Percentiles rank a stretch among this genome's conserved stretches.
Conservation (phyloP, 169 alveolate genomes). For the Amoebophrya sp. region DNA sequence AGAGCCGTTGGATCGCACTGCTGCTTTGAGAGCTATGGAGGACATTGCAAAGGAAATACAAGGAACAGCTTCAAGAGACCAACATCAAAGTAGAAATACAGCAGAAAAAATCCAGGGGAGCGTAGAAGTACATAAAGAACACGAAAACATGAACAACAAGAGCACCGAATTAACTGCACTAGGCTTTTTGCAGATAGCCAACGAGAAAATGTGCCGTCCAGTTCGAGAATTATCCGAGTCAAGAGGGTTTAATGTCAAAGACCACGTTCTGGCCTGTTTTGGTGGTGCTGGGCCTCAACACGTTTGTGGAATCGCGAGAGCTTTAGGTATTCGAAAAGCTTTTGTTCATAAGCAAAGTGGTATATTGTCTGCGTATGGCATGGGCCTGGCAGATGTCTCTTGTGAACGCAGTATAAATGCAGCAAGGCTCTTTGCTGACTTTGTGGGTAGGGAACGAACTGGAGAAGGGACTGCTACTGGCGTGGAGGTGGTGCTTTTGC, state of each 20-base stretch:
- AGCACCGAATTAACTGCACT: slow-evolving; percentile 54
- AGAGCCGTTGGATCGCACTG: slow-evolving; percentile 53
- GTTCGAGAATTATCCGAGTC: slow-evolving; percentile 59
- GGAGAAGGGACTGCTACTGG: neutral
- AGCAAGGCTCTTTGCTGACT: too few species aligned
- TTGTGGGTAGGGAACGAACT: too few species aligned
- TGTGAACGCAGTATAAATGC: neutral
- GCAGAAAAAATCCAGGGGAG: neutral
- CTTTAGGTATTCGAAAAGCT: slow-evolving; percentile 58
- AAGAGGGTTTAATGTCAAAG: slow-evolving; percentile 61
- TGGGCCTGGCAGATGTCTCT: slow-evolving; percentile 65
- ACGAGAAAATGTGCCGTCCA: slow-evolving; percentile 72
- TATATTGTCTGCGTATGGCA: slow-evolving; percentile 70
- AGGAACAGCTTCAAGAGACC: neutral
- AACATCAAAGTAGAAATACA: neutral
- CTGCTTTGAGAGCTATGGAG: slow-evolving; percentile 45
- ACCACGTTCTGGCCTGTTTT: slow-evolving; percentile 60
- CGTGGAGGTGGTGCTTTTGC: neutral
- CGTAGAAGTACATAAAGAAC: neutral
- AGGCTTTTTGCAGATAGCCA: slow-evolving; percentile 73
- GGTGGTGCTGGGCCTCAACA: slow-evolving; percentile 83
- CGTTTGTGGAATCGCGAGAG: slow-evolving; percentile 64
- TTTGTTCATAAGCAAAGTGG: slow-evolving; percentile 67
- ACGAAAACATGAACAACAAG: slow-evolving; percentile 27
- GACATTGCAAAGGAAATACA: slow-evolving; percentile 51